These are phyloP conservation scores for Jatropha podagrica DNA, from an alignment of 441 rosid species.

Conservation along the genomic window DNA sequence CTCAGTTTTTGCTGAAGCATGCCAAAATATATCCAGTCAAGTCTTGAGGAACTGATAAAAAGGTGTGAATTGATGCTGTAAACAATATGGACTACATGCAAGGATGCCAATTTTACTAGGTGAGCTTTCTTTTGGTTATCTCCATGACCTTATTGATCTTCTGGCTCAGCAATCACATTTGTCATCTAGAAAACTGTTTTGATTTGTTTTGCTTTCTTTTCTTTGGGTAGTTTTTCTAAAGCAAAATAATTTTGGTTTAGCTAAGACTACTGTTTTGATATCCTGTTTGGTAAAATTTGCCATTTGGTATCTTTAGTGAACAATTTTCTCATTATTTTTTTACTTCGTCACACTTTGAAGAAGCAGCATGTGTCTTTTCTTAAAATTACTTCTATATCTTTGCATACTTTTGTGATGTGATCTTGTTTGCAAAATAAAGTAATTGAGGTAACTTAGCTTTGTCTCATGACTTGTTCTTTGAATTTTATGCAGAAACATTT, in stretches of 20 bases:
- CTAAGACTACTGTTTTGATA: no score
- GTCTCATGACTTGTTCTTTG: not conserved
- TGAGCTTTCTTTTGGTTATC: constrained; percentile 94
- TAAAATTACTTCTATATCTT: not conserved
- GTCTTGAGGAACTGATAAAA: constrained; percentile 83
- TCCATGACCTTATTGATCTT: constrained; percentile 18
- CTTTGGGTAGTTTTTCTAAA: not conserved
- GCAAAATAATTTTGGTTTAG: not conserved
- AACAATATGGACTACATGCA: constrained; percentile 87
- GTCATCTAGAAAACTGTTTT: not conserved
- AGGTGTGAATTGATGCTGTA: constrained; percentile 79
- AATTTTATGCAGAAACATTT: not conserved
- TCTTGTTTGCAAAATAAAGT: constrained; percentile 1
- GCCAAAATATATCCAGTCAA: constrained; percentile 60
- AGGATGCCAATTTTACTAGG: constrained; percentile 72
- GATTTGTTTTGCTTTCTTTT: constrained; percentile 7
- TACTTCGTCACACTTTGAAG: not conserved
- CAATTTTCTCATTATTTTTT: not conserved
- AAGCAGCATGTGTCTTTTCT: not conserved
- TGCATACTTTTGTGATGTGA: not conserved
- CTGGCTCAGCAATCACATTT: constrained; percentile 14
- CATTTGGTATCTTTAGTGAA: not conserved
- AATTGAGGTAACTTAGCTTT: not conserved
- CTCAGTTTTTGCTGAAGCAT: constrained; percentile 57
- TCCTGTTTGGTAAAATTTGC: not conserved